phyloP scores from a whole-genome alignment of 1,284 basidiomycete species.

The Anthracocystis setariae region DNA sequence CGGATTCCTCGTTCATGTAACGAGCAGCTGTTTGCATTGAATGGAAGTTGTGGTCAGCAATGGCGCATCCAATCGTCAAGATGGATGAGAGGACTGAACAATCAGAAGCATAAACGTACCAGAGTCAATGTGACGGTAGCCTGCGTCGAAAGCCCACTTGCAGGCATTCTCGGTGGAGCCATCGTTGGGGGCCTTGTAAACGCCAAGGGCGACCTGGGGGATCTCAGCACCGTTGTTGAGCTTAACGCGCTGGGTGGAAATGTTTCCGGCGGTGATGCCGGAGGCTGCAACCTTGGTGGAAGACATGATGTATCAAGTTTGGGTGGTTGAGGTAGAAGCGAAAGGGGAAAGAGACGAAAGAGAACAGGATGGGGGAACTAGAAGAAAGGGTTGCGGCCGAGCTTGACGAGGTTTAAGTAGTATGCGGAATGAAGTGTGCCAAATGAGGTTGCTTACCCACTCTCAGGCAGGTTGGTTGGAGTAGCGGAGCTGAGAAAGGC shows the following conservation, averaged over 20 bases:
- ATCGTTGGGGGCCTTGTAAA: constrained; percentile 67
- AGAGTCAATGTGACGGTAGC: constrained; percentile 67
- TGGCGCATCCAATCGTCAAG: too few species aligned
- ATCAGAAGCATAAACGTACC: constrained; percentile 31
- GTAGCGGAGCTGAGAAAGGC: neutral
- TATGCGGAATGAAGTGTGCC: constrained; percentile 4
- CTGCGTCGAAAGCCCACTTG: constrained; percentile 66
- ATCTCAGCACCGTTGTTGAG: constrained; percentile 63
- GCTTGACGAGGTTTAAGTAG: constrained; percentile 43
- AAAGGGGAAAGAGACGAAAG: constrained; percentile 4
- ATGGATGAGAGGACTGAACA: neutral
- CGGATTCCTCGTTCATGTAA: constrained; percentile 67
- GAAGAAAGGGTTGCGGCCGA: constrained; percentile 7
- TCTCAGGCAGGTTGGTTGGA: neutral
- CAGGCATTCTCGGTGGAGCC: constrained; percentile 65
- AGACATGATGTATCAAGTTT: constrained; percentile 38
- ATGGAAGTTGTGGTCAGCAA: neutral
- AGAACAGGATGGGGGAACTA: constrained; percentile 15
- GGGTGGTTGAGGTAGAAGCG: neutral
- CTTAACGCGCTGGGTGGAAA: constrained; percentile 64
- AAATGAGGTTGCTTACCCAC: constrained; percentile 8
- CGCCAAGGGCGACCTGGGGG: constrained; percentile 65
- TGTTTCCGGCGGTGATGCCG: constrained; percentile 50
- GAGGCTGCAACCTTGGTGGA: constrained; percentile 40
- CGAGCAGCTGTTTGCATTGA: constrained; percentile 49